These are phyloP conservation scores for Wickerhamiella slavikovae DNA, from an alignment of 805 yeast genomes.

Conservation along the genomic window DNA sequence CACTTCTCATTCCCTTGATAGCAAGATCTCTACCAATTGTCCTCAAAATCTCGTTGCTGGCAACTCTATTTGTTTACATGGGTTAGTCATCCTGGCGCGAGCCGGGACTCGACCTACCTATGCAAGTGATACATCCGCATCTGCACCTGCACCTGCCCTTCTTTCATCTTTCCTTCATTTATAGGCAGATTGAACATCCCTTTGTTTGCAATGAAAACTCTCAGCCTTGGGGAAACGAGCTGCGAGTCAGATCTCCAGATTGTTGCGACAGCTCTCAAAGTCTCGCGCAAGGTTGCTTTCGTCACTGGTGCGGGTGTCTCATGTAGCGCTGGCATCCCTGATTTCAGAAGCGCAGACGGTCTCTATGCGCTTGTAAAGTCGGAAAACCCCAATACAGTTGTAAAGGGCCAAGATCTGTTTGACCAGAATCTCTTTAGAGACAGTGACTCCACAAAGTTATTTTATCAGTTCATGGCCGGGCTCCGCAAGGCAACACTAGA, in stretches of 20 bases:
- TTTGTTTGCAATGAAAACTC: no score
- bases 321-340: constrained; percentile 94
- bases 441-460: constrained; percentile 42
- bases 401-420: constrained; percentile 77
- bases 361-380: constrained; percentile 53
- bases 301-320: constrained; percentile 95
- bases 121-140: no score
- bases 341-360: constrained; percentile 71
- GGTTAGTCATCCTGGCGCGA: no score
- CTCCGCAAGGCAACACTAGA: constrained; percentile 38
- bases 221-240: not conserved
- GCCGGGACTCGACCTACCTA: no score
- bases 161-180: no score
- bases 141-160: no score
- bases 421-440: constrained; percentile 67
- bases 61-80: no score
- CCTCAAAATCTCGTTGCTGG: no score
- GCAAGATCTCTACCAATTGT: no score
- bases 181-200: no score
- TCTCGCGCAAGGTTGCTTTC: constrained; percentile 23
- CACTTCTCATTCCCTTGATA: no score
- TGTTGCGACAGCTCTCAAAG: constrained; percentile 28
- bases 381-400: constrained; percentile 36
- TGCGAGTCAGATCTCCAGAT: constrained; percentile 20
- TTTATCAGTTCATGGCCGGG: constrained; percentile 76